Base-by-base conservation (phyloP, 371 early-diverging fungal species). In the Thermomucor indicae-seudaticae region DNA sequence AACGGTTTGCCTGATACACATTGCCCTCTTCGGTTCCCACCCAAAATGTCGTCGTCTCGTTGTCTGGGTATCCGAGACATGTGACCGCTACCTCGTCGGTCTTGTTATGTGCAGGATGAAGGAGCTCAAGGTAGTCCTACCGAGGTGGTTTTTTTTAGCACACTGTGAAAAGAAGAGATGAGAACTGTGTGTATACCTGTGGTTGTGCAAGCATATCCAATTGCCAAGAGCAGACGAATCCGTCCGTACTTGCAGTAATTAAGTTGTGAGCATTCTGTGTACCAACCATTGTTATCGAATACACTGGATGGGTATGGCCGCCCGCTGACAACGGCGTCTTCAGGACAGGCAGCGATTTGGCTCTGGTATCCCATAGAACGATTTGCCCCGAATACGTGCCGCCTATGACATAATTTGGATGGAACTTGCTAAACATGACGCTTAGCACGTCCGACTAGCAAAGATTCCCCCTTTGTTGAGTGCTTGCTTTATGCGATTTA, bases 361-460 rank as follows among this genome's bases (percentile, higher is more conserved):
- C 81, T 24, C 98, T 84, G 16, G 85, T 96, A 70, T 98, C 98
- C 97, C 97, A 98, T 16, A 96, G 67, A 7, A 94, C 79, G 55
- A 98, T 89, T 67, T 98, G 97, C 10, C 98, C 98, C 28, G 96
- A 92, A 60, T 93, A 96, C 1, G 97, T 93, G 20, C 96, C 95
- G 55, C 96, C 97, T 34, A 98, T 82, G 37, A 98, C 73, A 43
- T 90, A 67, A 55, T 90, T 89, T 19, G 92, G 93, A 59, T 95
- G 92, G 63, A 93, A 95, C 24, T 86, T 86, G 25, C 93, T 91
- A 58, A 96, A 96, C 47, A 71, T 76, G 25, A 93, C 91, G 10
- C 89, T 82, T 44, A 91, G 84, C 4, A 98, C 91, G 55, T 96
- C 95, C 22, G 95, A 95, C 80, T 86, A 41, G n/a, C n/a, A 16